Evolutionary conservation across 2,329 filamentous ascomycete species (phyloP).

Genomic region (Epichloe aotearoae): DNA sequence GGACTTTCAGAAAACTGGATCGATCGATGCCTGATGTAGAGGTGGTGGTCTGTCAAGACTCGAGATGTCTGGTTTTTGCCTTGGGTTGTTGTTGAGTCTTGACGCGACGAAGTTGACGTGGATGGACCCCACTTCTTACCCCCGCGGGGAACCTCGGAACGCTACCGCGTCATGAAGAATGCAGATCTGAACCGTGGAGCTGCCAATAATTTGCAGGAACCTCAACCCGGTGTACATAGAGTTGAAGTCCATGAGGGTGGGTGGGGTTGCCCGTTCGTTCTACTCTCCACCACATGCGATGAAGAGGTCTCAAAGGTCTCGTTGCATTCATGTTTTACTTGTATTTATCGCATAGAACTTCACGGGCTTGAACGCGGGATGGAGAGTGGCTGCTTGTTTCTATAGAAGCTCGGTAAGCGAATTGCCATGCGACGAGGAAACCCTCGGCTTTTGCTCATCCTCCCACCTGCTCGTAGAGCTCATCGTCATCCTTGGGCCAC

Average conservation of each 20-base stretch:
- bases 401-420: neutral
- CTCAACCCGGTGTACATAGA: too few species aligned
- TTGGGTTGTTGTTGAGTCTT: too few species aligned
- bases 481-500: constrained; percentile 31
- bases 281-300: neutral
- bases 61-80: neutral
- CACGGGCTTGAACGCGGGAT: neutral
- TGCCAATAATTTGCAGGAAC: too few species aligned
- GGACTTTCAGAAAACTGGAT: neutral
- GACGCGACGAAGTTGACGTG: too few species aligned
- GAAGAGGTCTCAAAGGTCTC: too few species aligned
- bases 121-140: too few species aligned
- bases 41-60: neutral
- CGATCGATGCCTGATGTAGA: too few species aligned
- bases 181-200: too few species aligned
- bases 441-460: neutral
- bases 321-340: neutral
- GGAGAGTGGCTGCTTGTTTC: neutral
- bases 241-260: too few species aligned
- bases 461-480: constrained; percentile 15
- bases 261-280: too few species aligned
- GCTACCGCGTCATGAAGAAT: too few species aligned
- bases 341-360: neutral
- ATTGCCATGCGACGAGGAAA: neutral
- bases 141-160: too few species aligned